Evolutionary conservation across 768 basidiomycete genomes (phyloP), one percentile per base, ranked within the genome.

Genomic region (Tricholoma terreum): DNA sequence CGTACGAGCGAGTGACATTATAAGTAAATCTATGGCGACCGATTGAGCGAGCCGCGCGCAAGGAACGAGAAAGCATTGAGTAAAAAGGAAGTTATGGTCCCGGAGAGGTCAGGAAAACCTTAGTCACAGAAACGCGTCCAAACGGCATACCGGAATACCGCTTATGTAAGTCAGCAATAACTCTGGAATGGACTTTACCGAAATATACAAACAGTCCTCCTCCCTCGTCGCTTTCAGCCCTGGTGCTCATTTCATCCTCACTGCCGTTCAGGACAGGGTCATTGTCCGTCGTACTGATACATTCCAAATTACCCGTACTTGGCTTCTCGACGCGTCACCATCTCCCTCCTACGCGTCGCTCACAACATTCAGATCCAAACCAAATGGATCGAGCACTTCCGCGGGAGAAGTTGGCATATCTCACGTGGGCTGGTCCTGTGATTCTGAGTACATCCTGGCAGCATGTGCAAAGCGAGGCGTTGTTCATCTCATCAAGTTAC

Each of bases 381-480:
- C 71, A 19, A 53, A 61, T 5, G 54, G 63, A 24, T 55, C 63
- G 30, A 61, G 66, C 43, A 60, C 57, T 57, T 54, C 60, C 34
- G 34, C 59, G 34, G 61, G 63, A 21, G 72, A 80, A 35, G 65
- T 66, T 14, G 79, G 76, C 70, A 86, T 96, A 64, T 86, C 91
- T 15, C 86, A 89, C 63, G 76, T 89, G 3, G 85, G 80, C 6
- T 98, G 93, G 93, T 92, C 92, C 15, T 85, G 82, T 65, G 93
- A 96, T 67, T 91, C 93, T 1, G 88, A 92, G 69, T 92, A 90
- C 66, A 77, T 97, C 56, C 74, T 96, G 14, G 92, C 89, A 12
- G 89, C 86, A 19, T 92, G 85, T 62, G 80, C 85, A n/a, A 87
- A 84, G 63, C 71, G 74, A 49, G 87, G 88, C 3, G 71, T 85